Evolutionary conservation across 2,329 filamentous ascomycete genomes (phyloP).

Genomic region (Diaporthe sp.): DNA sequence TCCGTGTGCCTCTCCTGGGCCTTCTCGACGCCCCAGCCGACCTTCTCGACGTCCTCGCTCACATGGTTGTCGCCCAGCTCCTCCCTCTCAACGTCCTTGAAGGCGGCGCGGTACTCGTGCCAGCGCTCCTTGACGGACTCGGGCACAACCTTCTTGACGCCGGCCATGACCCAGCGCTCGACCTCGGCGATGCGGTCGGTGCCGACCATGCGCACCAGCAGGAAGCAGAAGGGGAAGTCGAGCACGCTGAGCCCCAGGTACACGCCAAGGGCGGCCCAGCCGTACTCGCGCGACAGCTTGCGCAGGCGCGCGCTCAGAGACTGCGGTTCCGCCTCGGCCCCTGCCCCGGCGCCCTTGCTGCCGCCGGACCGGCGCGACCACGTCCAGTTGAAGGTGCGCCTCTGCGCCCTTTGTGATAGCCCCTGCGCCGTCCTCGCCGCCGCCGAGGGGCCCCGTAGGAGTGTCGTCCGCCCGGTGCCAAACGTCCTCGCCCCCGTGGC

Average conservation of each 20-base stretch:
- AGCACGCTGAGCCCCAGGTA: constrained; percentile 86
- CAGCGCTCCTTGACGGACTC: constrained; percentile 68
- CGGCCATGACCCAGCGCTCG: constrained; percentile 77
- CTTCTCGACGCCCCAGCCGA: constrained; percentile 73
- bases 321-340: constrained; percentile 43
- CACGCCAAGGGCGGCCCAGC: constrained; percentile 93
- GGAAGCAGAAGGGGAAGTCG: constrained; percentile 96
- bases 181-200: constrained; percentile 83
- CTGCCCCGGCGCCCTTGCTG: constrained; percentile 16
- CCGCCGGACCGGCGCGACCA: constrained; percentile 34
- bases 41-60: constrained; percentile 63
- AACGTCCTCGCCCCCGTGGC: not conserved
- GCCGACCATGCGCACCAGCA: constrained; percentile 85
- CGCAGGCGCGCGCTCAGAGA: constrained; percentile 80
- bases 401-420: constrained; percentile 21
- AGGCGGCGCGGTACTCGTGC: constrained; percentile 62
- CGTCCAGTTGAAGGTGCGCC: constrained; percentile 36
- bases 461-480: not conserved
- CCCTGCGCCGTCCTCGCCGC: not conserved
- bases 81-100: constrained; percentile 61
- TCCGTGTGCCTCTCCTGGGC: constrained; percentile 72
- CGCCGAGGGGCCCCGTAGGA: constrained; percentile 4
- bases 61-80: constrained; percentile 58
- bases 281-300: constrained; percentile 91
- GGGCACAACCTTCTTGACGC: constrained; percentile 71